A percentile compares a stretch with the other conserved stretches of the same genome.
These are phyloP conservation scores for Hemisphaericaspora xylofermentans DNA, from an alignment of 1,139 yeast genomes.

Conservation along the genomic window DNA sequence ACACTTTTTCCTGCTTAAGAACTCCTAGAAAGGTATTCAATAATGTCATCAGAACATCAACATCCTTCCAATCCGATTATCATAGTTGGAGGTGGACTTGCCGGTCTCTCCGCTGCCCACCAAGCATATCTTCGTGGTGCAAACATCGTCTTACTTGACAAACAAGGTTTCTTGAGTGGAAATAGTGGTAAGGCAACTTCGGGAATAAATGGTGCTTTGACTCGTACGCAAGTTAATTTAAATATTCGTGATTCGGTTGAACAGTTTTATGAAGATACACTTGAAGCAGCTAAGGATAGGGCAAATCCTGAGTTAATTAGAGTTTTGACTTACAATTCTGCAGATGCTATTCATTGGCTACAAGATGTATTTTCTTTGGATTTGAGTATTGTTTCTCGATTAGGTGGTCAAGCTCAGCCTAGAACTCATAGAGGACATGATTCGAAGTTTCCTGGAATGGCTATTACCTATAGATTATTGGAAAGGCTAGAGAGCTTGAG, in stretches of 20 bases:
- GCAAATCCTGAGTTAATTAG: slow-evolving; percentile 56
- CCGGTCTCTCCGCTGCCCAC: slow-evolving; percentile 77
- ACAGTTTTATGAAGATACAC: slow-evolving; percentile 63
- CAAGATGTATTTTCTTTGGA: slow-evolving; percentile 60
- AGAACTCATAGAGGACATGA: slow-evolving; percentile 74
- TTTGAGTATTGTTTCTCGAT: slow-evolving; percentile 62
- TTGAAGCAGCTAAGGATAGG: slow-evolving; percentile 60
- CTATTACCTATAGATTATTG: slow-evolving; percentile 63
- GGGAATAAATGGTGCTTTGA: slow-evolving; percentile 76
- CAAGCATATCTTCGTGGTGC: slow-evolving; percentile 59
- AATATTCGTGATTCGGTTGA: slow-evolving; percentile 56
- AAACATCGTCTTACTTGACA: slow-evolving; percentile 59
- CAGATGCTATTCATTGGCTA: slow-evolving; percentile 71
- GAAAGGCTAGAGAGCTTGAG: slow-evolving; percentile 53
- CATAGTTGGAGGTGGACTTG: slow-evolving; percentile 77
- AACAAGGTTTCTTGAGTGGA: slow-evolving; percentile 67
- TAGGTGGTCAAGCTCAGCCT: slow-evolving; percentile 75
- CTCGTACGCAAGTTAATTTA: slow-evolving; percentile 55
- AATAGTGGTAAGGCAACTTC: slow-evolving; percentile 81
- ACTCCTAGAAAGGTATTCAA: too few species aligned
- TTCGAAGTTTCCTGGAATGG: slow-evolving; percentile 73
- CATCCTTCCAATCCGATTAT: slow-evolving; percentile 48
- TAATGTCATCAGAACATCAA: slow-evolving; percentile 10
- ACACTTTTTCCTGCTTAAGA: too few species aligned
- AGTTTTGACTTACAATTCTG: slow-evolving; percentile 53